phyloP scores from a whole-genome alignment of 2,329 filamentous ascomycete genomes.

The Ascochyta rabiei region DNA sequence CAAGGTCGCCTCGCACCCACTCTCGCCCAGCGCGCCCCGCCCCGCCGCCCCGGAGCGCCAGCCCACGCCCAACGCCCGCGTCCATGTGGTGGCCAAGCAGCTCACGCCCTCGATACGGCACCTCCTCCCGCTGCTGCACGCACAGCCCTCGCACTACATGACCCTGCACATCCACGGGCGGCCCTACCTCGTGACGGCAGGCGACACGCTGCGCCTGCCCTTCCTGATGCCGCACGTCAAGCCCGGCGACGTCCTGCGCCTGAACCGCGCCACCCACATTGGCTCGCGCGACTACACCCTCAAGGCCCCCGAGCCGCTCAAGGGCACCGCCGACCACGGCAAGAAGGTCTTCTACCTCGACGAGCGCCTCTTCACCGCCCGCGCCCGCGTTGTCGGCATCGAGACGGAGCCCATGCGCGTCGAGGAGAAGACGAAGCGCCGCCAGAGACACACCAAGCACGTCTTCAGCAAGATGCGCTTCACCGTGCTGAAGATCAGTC shows the following conservation, averaged over 20 bases:
- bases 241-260: conserved; percentile 83
- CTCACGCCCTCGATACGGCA: conserved; percentile 63
- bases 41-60: conserved; percentile 19
- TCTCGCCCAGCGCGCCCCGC: conserved; percentile 21
- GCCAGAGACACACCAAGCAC: conserved; percentile 69
- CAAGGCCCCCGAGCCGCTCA: conserved; percentile 56
- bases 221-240: conserved; percentile 57
- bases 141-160: conserved; percentile 78
- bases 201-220: conserved; percentile 57
- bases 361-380: conserved; percentile 81
- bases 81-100: conserved; percentile 38
- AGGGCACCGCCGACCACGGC: conserved; percentile 37
- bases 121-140: conserved; percentile 72
- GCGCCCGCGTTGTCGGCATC: conserved; percentile 81
- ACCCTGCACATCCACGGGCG: conserved; percentile 79
- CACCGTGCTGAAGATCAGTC: conserved; percentile 83
- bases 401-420: conserved; percentile 70
- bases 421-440: conserved; percentile 67
- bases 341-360: conserved; percentile 69
- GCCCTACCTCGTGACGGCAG: conserved; percentile 75
- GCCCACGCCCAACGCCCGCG: conserved; percentile 28
- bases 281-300: conserved; percentile 91
- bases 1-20: conserved; percentile 26
- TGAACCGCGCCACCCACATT: conserved; percentile 82
- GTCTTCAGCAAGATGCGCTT: conserved; percentile 90